Evolutionary conservation across 306 rosid genomes (phyloP).

Genomic region (Quercus dentata): DNA sequence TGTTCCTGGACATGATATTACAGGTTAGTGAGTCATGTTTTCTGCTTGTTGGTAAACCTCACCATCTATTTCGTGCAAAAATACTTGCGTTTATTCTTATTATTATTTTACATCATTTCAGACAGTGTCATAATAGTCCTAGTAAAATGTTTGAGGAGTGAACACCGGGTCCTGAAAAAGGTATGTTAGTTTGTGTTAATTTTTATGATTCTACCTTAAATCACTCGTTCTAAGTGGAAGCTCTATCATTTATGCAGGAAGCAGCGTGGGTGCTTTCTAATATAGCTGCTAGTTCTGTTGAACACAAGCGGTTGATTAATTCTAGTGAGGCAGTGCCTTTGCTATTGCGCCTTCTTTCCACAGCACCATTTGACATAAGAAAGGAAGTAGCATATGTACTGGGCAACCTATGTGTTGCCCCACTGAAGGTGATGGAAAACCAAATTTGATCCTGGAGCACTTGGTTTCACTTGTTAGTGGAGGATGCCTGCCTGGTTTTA

Average conservation of each 20-base stretch:
- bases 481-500: constrained; percentile 86
- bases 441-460: constrained; percentile 69
- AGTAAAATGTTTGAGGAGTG: constrained; percentile 75
- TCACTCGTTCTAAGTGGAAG: constrained; percentile 13
- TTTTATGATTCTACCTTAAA: constrained; percentile 12
- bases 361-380: constrained; percentile 82
- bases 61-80: background rate
- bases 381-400: constrained; percentile 90
- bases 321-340: constrained; percentile 62
- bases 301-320: constrained; percentile 77
- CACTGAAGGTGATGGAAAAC: constrained; percentile 53
- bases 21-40: constrained; percentile 58
- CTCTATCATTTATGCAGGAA: constrained; percentile 51
- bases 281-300: constrained; percentile 80
- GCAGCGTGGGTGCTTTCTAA: constrained; percentile 95
- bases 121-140: constrained; percentile 62
- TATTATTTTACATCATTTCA: constrained; percentile 36
- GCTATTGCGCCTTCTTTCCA: constrained; percentile 64
- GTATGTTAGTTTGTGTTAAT: constrained; percentile 31
- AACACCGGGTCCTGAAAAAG: constrained; percentile 90
- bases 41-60: constrained; percentile 23
- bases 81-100: background rate
- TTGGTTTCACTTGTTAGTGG: constrained; percentile 65
- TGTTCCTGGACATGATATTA: constrained; percentile 66
- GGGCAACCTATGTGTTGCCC: constrained; percentile 88